Evolutionary conservation across 352 stramenopile genomes (phyloP).

Genomic region (Pythium chondricola): DNA sequence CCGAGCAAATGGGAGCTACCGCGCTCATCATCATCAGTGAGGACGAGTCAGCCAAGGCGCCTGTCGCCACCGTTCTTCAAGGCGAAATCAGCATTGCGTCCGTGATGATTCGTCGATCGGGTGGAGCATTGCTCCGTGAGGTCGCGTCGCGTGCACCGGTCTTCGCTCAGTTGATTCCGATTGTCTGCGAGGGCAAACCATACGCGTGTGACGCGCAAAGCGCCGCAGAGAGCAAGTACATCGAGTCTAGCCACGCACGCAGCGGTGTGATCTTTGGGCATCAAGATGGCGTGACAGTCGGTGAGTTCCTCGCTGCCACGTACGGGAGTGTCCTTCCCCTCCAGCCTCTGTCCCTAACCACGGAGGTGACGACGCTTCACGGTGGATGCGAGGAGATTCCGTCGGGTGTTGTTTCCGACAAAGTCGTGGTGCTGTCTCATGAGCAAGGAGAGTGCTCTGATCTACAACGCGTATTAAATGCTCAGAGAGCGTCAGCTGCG

Average conservation of each 20-base stretch:
- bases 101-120: constrained; percentile 56
- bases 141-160: constrained; percentile 21
- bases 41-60: constrained; percentile 33
- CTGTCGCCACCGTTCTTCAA: constrained; percentile 31
- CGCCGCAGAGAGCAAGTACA: constrained; percentile 29
- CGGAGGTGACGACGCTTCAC: constrained; percentile 13
- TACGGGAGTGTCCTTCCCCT: constrained; percentile 42
- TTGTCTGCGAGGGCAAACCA: constrained; percentile 41
- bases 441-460: constrained; percentile 23
- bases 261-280: constrained; percentile 29
- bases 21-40: constrained; percentile 46
- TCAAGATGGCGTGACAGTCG: constrained; percentile 17
- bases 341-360: constrained; percentile 18
- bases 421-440: constrained; percentile 28
- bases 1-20: constrained; percentile 35
- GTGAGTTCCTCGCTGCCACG: constrained; percentile 42
- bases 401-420: constrained; percentile 7
- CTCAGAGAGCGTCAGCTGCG: constrained; percentile 33
- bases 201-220: constrained; percentile 35
- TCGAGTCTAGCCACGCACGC: constrained; percentile 20
- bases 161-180: constrained; percentile 44
- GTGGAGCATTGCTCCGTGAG: constrained; percentile 37
- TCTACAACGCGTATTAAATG: constrained; percentile 37
- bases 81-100: constrained; percentile 48
- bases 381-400: constrained; percentile 10